Base-by-base conservation (phyloP, 352 stramenopile species). In the Blastocystis sp. region DNA sequence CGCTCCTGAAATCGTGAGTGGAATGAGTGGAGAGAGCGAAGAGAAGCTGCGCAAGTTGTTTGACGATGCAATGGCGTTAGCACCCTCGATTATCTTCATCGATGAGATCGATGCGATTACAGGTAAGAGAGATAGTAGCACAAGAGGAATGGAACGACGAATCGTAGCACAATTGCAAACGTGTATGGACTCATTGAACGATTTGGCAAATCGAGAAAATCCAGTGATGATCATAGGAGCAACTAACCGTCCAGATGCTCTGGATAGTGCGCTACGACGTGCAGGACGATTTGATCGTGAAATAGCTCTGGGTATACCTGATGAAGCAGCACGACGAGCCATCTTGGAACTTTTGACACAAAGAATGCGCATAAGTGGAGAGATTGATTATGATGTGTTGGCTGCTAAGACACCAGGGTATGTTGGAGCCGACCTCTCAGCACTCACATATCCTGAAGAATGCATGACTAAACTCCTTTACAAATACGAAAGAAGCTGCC, bases 41-140 rank as follows among this genome's bases (percentile, higher is more conserved):
- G 93, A 89, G 77, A 96, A 97, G 89, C 89, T 96, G 11, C 92
- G 96, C 54, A 98, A 98, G 90, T 95, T 95, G 7, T 99, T 99
- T 86, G 95, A 98, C 88, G 95, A 98, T 90, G 96, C 96, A 0
- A 95, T 98, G 91, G 98, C 99, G 92, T 98, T 99, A 89, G 95
- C 95, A 1, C 96, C 97, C 27, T 93, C 95, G n/a, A 99, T 99
- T 90, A 98, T 99, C 88, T 99, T 99, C 89, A 99, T 99, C 89
- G 97, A 99, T 91, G 97, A 99, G 87, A 98, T 99, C 88, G 97
- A 99, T 89, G 98, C 95, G 16, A 96, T 97, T 88, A 95, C 95
- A 9, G 96, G 96, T 0, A 98, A 98, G 91, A 92, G 96, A 90
- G 96, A 99, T 78, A 98, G 99, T 92, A 97, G 95, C 27, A 98